phyloP scores from a whole-genome alignment of 2,329 filamentous ascomycete genomes.

The Aphanocladium album region DNA sequence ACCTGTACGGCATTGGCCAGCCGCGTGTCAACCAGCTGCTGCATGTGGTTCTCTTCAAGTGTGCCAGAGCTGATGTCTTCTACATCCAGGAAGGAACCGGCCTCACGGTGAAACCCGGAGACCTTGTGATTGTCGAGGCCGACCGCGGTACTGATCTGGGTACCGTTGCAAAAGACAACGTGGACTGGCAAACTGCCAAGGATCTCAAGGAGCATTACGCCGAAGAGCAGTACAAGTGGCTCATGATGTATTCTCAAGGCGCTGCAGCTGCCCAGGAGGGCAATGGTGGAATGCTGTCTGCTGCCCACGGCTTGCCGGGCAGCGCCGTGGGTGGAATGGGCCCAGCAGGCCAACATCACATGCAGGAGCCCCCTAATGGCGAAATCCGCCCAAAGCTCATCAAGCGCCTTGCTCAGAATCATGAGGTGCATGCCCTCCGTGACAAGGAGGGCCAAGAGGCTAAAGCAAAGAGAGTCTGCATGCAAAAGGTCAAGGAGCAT shows the following conservation, averaged over 20 bases:
- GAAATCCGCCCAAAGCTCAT: conserved; percentile 96
- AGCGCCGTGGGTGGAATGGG: conserved; percentile 76
- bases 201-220: conserved; percentile 86
- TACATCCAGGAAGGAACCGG: conserved; percentile 96
- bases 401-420: conserved; percentile 85
- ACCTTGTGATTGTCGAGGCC: conserved; percentile 94
- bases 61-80: conserved; percentile 89
- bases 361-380: conserved; percentile 63
- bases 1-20: conserved; percentile 56
- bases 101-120: conserved; percentile 81
- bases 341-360: conserved; percentile 65
- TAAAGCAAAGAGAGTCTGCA: conserved; percentile 93
- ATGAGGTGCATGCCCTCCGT: conserved; percentile 81
- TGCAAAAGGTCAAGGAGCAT: conserved; percentile 94
- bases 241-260: conserved; percentile 96
- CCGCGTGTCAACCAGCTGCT: conserved; percentile 64
- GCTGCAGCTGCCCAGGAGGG: conserved; percentile 59
- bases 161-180: conserved; percentile 82
- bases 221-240: conserved; percentile 95
- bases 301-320: conserved; percentile 58
- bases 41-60: conserved; percentile 95
- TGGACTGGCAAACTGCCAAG: conserved; percentile 83
- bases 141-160: conserved; percentile 94
- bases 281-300: conserved; percentile 57
- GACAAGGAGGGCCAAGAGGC: conserved; percentile 98